These are phyloP conservation scores for Suaeda aralocaspica DNA, from an alignment of 148 eudicot genomes.

Conservation along the genomic window DNA sequence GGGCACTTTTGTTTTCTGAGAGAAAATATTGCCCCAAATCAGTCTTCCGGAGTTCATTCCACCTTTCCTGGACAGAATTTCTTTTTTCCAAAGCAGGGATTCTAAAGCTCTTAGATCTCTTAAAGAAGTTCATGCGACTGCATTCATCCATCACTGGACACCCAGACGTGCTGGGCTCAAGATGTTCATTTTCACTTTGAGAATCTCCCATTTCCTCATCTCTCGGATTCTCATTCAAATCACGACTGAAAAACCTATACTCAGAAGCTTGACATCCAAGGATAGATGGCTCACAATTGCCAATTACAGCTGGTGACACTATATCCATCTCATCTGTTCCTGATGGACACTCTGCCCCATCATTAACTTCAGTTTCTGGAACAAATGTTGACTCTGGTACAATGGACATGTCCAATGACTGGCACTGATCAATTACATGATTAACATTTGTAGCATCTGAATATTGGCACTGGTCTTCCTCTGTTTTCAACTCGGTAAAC, in stretches of 20 bases:
- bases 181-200: constrained; percentile 42
- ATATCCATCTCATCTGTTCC: constrained; percentile 32
- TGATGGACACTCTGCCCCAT: constrained; percentile 36
- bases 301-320: constrained; percentile 26
- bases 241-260: constrained; percentile 20
- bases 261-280: constrained; percentile 25
- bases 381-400: constrained; percentile 88
- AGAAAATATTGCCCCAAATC: constrained; percentile 47
- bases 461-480: constrained; percentile 29
- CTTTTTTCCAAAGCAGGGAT: constrained; percentile 24
- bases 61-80: constrained; percentile 60
- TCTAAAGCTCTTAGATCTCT: constrained; percentile 35
- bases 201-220: constrained; percentile 65
- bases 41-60: constrained; percentile 58
- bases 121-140: constrained; percentile 71
- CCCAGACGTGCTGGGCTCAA: constrained; percentile 43
- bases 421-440: constrained; percentile 33
- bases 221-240: constrained; percentile 22
- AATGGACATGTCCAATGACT: constrained; percentile 52
- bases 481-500: constrained; percentile 22
- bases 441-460: constrained; percentile 31
- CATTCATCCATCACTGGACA: constrained; percentile 83
- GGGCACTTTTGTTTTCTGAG: constrained; percentile 46
- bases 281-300: constrained; percentile 21
- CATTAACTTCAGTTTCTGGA: constrained; percentile 66